Evolutionary conservation across 345 rosid species (phyloP), one percentile per base, ranked within the genome.

Genomic region (Physaria fendleri): DNA sequence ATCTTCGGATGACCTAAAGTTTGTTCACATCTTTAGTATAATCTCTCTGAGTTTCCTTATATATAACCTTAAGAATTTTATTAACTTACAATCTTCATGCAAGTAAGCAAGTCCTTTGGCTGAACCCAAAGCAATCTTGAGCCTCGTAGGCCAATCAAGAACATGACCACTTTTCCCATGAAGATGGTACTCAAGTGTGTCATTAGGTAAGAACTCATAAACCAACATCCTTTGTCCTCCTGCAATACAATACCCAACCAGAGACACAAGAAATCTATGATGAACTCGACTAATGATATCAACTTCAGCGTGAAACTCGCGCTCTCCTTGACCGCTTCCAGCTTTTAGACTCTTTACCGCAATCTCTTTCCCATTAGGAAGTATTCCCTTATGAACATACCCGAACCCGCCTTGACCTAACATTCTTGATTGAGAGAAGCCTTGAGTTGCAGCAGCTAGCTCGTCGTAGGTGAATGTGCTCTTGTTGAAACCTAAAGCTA

Each of bases 21-120:
- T 39, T 17, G 12, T 32, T 28, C 29, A 59, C 39, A 58, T 41
- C n/a, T 18, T 30, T 59, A 3, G 5, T 13, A 14, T 11, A 48
- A 46, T 49, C 37, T 6, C 27, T 54, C 42, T n/a, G 28, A 25
- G 12, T 33, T 16, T 4, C 24, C 29, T 1, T 18, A 37, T 14
- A 48, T n/a, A 34, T 22, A 42, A 43, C 3, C 17, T 21, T 51
- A 1, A 4, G n/a, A 7, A 8, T 34, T 16, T 10, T 68, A 4
- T 32, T 10, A 34, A 57, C 95, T 72, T 73, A 93, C 99, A 93
- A 52, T 86, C 99, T 79, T 93, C 99, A 71, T 93, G 99, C 33
- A 93, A 77, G 71, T 89, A 93, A 39, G 95, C 95, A 70, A 93
- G 89, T 27, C 99, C 99, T 62, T 77, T 89, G 23, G 99, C 95